Evolutionary conservation across 2,329 filamentous ascomycete genomes (phyloP).

Genomic region (Botrytis cinerea): DNA sequence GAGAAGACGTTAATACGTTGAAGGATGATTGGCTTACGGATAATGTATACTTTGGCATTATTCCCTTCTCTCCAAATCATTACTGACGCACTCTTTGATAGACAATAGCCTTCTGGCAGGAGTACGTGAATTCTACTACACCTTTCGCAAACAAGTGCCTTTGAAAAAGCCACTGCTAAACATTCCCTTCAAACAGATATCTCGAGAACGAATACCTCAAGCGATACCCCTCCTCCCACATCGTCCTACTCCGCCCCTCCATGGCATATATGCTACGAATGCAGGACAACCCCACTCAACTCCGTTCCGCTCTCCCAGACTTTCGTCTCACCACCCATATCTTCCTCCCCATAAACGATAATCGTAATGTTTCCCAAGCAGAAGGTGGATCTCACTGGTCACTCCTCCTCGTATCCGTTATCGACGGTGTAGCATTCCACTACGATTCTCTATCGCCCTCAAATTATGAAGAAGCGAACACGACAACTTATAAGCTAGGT

Average conservation of each 20-base stretch:
- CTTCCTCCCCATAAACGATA: constrained; percentile 95
- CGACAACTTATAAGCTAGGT: constrained; percentile 68
- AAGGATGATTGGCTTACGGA: constrained; percentile 96
- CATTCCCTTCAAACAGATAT: constrained; percentile 52
- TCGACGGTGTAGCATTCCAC: constrained; percentile 92
- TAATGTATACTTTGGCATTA: constrained; percentile 59
- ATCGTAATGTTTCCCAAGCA: constrained; percentile 70
- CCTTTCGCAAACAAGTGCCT: constrained; percentile 9
- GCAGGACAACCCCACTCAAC: constrained; percentile 57
- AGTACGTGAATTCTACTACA: constrained; percentile 55
- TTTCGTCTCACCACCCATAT: constrained; percentile 84
- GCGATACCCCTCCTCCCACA: constrained; percentile 78
- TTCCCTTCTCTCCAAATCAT: background rate
- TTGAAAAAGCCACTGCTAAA: constrained; percentile 31
- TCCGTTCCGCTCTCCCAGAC: constrained; percentile 73
- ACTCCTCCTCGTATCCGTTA: constrained; percentile 80
- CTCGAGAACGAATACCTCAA: constrained; percentile 86
- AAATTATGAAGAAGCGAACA: constrained; percentile 73
- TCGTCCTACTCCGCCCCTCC: constrained; percentile 85
- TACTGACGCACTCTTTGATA: constrained; percentile 43
- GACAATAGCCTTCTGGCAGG: constrained; percentile 98
- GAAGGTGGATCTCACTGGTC: constrained; percentile 96
- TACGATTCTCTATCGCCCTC: constrained; percentile 83
- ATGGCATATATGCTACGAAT: constrained; percentile 93
- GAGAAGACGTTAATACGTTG: constrained; percentile 84